Base-by-base conservation (phyloP, 352 stramenopile genomes). In the Globisporangium paddicum region DNA sequence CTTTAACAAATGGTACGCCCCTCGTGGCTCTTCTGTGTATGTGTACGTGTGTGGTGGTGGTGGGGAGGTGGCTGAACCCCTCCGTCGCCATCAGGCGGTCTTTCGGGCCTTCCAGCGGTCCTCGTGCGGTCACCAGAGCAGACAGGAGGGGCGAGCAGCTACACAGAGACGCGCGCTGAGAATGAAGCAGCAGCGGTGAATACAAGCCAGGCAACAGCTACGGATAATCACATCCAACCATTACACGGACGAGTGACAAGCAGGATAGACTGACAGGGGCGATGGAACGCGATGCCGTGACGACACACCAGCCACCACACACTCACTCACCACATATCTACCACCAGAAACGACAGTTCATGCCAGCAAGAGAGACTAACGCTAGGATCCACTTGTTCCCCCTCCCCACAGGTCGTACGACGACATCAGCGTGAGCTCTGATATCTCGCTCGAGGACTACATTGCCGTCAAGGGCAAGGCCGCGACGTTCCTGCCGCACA, bases 391-490 rank as follows among this genome's bases (percentile, higher is more conserved):
- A 19, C 23, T 34, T 11, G 13, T 38, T 8, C 38, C 38, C 34
- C 3, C 7, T 28, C 3, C 5, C 28, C 3, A n/a, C 47, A 96
- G 93, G 97, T 98, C 87, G 68, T 99, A 98, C 77, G 96, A 99
- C 86, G 97, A 99, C 74, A 97, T 99, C 72, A 98, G 98, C 80
- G 87, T 99, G 74, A 92, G 75, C 64, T 68, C 88, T 63, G 97
- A 99, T 81, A 98, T 99, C 73, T 98, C 96, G 42, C 90, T 99
- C 25, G 88, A 97, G 79, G 97, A 99, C 83, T 99, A 99, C 94
- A 98, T 99, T 69, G 97, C 97, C 60, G 96, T 98, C 69, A 99
- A 98, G 78, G 93, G 95, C 71, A 98, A 98, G 80, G 90, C 98
- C 71, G 96, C 96, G 55, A 98, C 96, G 58, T 99, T 98, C 91